Conservation (phyloP, 1,284 basidiomycete genomes). For the Caloboletus inedulis region DNA sequence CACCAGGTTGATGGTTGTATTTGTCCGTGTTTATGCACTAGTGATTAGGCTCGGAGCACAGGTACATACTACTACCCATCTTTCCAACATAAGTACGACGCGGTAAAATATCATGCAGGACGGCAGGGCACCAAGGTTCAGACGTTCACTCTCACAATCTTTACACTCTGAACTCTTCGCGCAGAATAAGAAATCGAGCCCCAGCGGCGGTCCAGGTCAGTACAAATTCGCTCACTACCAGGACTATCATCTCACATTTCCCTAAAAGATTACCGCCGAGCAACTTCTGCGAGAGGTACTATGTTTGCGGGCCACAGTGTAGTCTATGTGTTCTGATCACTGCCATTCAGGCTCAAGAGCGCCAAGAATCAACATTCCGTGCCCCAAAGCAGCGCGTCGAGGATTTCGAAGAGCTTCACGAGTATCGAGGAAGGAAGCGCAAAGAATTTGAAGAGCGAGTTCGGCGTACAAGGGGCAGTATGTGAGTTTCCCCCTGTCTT, state of each 20-base stretch:
- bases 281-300: conserved; percentile 91
- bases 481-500: conserved; percentile 44
- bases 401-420: conserved; percentile 95
- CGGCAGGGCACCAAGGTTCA: conserved; percentile 52
- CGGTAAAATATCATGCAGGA: conserved; percentile 43
- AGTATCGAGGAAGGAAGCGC: conserved; percentile 92
- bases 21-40: conserved; percentile 22
- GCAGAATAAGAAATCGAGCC: conserved; percentile 89
- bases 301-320: background rate
- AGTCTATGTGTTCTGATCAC: conserved; percentile 7
- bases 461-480: conserved; percentile 83
- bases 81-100: background rate
- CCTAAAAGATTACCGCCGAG: conserved; percentile 86
- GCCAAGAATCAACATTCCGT: conserved; percentile 88
- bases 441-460: conserved; percentile 98
- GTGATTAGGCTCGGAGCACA: background rate
- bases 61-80: background rate
- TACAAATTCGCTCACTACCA: background rate
- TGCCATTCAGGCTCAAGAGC: conserved; percentile 78
- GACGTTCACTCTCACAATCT: background rate
- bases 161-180: conserved; percentile 4
- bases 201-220: conserved; percentile 85
- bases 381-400: conserved; percentile 95
- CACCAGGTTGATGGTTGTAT: conserved; percentile 1
- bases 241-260: conserved; percentile 13